Conservation (phyloP, 306 rosid genomes). For the Carpinus fangiana region DNA sequence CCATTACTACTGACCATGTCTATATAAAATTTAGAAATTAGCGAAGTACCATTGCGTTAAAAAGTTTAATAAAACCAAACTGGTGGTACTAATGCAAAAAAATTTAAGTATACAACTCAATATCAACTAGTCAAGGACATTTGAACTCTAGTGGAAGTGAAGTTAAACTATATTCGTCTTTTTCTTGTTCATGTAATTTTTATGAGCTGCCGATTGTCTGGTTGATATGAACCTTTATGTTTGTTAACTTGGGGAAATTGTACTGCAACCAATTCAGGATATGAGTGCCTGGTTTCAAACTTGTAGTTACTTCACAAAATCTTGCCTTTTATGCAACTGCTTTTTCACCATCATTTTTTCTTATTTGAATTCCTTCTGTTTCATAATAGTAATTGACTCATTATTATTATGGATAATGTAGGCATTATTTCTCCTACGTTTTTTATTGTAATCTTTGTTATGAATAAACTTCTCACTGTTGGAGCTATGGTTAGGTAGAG, state of each 20-base stretch:
- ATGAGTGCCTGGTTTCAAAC: not conserved
- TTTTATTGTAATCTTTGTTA: slow-evolving; percentile 5
- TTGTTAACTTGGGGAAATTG: not conserved
- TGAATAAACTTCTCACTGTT: slow-evolving; percentile 16
- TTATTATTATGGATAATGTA: not conserved
- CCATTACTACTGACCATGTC: not conserved
- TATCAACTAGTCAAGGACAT: not conserved
- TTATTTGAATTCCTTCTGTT: not conserved
- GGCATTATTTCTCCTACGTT: not conserved
- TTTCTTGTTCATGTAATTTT: not conserved
- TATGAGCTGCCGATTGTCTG: not conserved
- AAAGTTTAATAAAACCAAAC: not conserved
- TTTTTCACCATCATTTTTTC: not conserved
- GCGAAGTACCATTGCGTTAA: not conserved
- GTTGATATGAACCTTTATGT: not conserved
- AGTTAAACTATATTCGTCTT: not conserved
- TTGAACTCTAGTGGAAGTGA: not conserved
- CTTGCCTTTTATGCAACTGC: not conserved
- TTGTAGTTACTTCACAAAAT: not conserved
- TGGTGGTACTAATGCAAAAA: not conserved
- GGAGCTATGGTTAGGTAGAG: slow-evolving; percentile 55
- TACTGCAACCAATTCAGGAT: not conserved
- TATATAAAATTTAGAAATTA: not conserved
- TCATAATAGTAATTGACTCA: not conserved
- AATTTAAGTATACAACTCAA: not conserved